phyloP scores from a whole-genome alignment of 2,329 filamentous ascomycete genomes.

The Knufia petricola region DNA sequence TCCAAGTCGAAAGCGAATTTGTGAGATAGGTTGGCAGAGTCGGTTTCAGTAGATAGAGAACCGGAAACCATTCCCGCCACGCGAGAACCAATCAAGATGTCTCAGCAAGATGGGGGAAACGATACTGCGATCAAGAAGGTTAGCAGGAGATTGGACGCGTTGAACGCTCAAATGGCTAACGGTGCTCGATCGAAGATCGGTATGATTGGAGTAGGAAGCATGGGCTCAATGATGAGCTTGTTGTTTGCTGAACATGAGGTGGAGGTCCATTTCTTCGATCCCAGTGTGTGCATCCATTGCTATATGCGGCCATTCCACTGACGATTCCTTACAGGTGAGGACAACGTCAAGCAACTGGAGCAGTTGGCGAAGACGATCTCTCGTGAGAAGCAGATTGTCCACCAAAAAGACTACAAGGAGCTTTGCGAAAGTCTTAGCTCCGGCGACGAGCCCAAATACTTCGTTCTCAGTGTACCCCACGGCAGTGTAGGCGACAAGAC shows the following conservation, averaged over 20 bases:
- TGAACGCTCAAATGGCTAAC: slow-evolving; percentile 1
- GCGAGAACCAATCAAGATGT: slow-evolving; percentile 4
- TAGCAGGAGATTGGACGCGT: background rate
- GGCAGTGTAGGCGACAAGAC: slow-evolving; percentile 33
- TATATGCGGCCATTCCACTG: background rate
- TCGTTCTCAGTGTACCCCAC: slow-evolving; percentile 46
- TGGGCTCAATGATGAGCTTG: slow-evolving; percentile 52
- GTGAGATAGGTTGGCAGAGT: no score
- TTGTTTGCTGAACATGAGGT: slow-evolving; percentile 49
- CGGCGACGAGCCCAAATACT: slow-evolving; percentile 33
- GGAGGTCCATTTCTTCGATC: slow-evolving; percentile 47
- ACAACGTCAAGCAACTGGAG: slow-evolving; percentile 39
- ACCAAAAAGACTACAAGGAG: slow-evolving; percentile 38
- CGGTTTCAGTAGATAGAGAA: background rate
- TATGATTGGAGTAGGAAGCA: slow-evolving; percentile 43
- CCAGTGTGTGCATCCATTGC: slow-evolving; percentile 23
- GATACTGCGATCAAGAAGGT: slow-evolving; percentile 9
- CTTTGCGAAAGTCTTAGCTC: slow-evolving; percentile 41
- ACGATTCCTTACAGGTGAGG: slow-evolving; percentile 23
- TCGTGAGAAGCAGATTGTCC: slow-evolving; percentile 25
- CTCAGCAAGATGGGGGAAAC: background rate
- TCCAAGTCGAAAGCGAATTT: no score
- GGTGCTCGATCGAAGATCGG: slow-evolving; percentile 13
- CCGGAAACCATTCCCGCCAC: background rate
- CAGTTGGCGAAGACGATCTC: slow-evolving; percentile 27